phyloP scores from a whole-genome alignment of 345 rosid genomes.

The Triadica sebifera region DNA sequence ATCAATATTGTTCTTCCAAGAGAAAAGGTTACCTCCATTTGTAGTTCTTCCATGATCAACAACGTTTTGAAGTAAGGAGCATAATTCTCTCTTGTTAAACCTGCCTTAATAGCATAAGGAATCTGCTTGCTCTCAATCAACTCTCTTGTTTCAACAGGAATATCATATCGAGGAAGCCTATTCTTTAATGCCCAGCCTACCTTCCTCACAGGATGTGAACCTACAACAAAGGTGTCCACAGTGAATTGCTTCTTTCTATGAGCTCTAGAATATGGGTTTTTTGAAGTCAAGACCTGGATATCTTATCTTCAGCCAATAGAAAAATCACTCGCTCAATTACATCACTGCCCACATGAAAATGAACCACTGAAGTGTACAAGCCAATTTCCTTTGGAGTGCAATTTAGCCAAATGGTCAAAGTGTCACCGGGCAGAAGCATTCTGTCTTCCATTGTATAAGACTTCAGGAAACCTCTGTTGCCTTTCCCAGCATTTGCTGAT shows the following conservation, averaged over 20 bases:
- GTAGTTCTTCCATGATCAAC: slow-evolving; percentile 77
- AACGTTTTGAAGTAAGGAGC: slow-evolving; percentile 55
- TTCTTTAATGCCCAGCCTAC: slow-evolving; percentile 23
- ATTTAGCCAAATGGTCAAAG: slow-evolving; percentile 67
- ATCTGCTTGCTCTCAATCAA: slow-evolving; percentile 54
- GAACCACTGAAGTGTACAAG: slow-evolving; percentile 58
- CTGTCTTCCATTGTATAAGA: slow-evolving; percentile 64
- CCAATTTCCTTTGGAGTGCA: slow-evolving; percentile 73
- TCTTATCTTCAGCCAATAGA: slow-evolving; percentile 76
- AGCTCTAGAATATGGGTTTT: slow-evolving; percentile 52
- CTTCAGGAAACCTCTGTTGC: slow-evolving; percentile 41
- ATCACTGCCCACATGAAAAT: slow-evolving; percentile 52
- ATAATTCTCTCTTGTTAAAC: slow-evolving; percentile 51
- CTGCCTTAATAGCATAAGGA: slow-evolving; percentile 43
- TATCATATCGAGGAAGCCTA: slow-evolving; percentile 52
- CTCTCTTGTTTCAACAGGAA: slow-evolving; percentile 64
- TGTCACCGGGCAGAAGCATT: slow-evolving; percentile 65
- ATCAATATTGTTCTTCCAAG: neutral
- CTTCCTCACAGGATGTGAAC: slow-evolving; percentile 48
- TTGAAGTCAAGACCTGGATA: slow-evolving; percentile 60
- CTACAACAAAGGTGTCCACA: slow-evolving; percentile 25
- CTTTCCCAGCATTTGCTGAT: slow-evolving; percentile 22
- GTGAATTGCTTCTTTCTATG: slow-evolving; percentile 49
- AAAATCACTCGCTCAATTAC: slow-evolving; percentile 60
- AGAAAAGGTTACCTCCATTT: slow-evolving; percentile 58